A percentile compares a stretch with the other conserved stretches of the same genome.
These are phyloP conservation scores for Phytophthora crassamura DNA, from an alignment of 352 stramenopile species.

Conservation along the genomic window DNA sequence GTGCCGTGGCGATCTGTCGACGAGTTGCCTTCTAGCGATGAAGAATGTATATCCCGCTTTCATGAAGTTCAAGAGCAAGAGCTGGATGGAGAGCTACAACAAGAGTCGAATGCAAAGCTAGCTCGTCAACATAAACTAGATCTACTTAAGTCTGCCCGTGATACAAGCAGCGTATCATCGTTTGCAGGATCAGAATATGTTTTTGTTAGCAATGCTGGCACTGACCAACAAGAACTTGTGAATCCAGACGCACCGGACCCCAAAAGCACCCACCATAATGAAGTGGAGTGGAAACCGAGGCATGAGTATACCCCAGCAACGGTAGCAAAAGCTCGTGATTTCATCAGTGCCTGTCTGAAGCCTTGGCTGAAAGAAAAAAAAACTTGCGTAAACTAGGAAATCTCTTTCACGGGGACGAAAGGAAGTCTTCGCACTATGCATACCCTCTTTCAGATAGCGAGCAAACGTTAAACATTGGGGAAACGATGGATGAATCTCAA, in stretches of 20 bases:
- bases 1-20: background rate
- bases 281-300: background rate
- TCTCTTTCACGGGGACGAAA: background rate
- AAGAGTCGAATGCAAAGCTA: constrained; percentile 3
- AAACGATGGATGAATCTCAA: background rate
- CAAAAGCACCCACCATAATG: background rate
- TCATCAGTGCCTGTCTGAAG: background rate
- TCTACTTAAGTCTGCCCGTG: background rate
- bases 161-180: background rate
- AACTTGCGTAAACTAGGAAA: background rate
- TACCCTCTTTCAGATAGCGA: constrained; percentile 1
- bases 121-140: background rate
- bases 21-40: background rate
- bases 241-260: background rate
- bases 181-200: background rate
- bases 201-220: background rate
- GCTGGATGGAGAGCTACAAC: background rate
- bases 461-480: background rate
- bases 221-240: background rate
- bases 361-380: background rate
- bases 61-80: too few species aligned
- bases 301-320: background rate
- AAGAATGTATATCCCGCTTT: too few species aligned
- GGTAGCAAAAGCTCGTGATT: background rate
- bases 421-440: background rate